phyloP scores from a whole-genome alignment of 2,329 filamentous ascomycete species.

The Alternaria hordeiaustralica region DNA sequence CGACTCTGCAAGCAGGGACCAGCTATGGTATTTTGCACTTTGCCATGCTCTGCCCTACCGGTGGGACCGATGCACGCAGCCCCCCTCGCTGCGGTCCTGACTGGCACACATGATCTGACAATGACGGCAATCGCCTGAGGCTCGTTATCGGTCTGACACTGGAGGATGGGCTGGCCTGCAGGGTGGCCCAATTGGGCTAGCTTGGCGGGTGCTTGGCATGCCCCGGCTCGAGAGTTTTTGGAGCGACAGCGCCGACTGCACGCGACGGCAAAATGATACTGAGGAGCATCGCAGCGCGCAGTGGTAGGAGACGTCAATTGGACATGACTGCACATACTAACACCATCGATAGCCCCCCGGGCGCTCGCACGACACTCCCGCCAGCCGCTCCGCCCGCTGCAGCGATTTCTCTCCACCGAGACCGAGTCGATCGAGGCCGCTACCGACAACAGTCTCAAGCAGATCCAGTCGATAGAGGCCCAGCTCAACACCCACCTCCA shows the following conservation, averaged over 20 bases:
- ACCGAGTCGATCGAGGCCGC: slow-evolving; percentile 42
- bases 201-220: slow-evolving; percentile 1
- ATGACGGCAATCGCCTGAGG: neutral
- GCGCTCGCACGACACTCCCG: slow-evolving; percentile 39
- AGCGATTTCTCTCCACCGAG: slow-evolving; percentile 42
- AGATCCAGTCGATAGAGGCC: slow-evolving; percentile 42
- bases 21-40: slow-evolving; percentile 12
- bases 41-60: slow-evolving; percentile 9
- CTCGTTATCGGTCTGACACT: neutral
- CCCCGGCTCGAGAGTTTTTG: slow-evolving; percentile 10
- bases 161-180: neutral
- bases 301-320: slow-evolving; percentile 33
- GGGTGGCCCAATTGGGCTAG: neutral
- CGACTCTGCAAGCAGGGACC: slow-evolving; percentile 3
- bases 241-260: neutral
- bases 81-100: neutral
- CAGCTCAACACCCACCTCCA: slow-evolving; percentile 38
- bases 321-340: neutral
- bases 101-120: slow-evolving; percentile 2
- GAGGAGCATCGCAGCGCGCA: slow-evolving; percentile 50
- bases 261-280: slow-evolving; percentile 49
- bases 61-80: slow-evolving; percentile 14
- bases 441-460: slow-evolving; percentile 37
- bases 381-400: slow-evolving; percentile 21
- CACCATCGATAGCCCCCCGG: slow-evolving; percentile 42